Evolutionary conservation across 306 rosid species (phyloP).

Genomic region (Nissolia schottii): DNA sequence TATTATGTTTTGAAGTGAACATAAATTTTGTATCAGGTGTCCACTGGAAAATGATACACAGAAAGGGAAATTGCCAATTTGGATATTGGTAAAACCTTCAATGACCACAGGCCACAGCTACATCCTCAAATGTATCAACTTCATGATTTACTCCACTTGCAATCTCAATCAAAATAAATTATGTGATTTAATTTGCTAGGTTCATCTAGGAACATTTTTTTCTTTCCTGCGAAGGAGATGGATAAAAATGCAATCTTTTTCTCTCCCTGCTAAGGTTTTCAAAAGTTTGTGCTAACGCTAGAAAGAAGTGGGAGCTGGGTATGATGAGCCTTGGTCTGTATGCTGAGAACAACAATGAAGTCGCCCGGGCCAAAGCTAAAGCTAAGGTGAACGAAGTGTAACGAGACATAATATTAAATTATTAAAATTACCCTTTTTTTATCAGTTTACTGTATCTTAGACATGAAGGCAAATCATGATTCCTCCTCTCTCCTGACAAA

Average conservation of each 20-base stretch:
- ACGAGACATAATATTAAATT: too few species aligned
- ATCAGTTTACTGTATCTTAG: background rate
- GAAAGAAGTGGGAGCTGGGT: too few species aligned
- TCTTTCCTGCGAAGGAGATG: background rate
- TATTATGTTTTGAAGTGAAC: background rate
- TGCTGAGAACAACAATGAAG: too few species aligned
- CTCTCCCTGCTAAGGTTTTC: background rate
- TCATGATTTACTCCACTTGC: background rate
- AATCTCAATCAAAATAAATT: background rate
- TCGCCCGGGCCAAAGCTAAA: too few species aligned
- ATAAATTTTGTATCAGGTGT: background rate
- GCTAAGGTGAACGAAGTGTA: too few species aligned
- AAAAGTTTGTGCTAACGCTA: too few species aligned
- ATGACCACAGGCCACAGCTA: background rate
- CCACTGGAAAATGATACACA: background rate
- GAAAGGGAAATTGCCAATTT: background rate
- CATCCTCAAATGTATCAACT: background rate
- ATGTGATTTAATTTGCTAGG: background rate
- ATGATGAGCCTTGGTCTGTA: too few species aligned
- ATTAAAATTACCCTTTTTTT: too few species aligned
- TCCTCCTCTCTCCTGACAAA: slow-evolving; percentile 1
- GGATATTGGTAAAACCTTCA: background rate
- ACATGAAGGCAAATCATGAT: slow-evolving; percentile 3
- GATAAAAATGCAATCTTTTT: background rate
- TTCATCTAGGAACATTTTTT: background rate